These are phyloP conservation scores for Saccharomycopsis oosterbeekiorum DNA, from an alignment of 805 yeast genomes.

Conservation along the genomic window DNA sequence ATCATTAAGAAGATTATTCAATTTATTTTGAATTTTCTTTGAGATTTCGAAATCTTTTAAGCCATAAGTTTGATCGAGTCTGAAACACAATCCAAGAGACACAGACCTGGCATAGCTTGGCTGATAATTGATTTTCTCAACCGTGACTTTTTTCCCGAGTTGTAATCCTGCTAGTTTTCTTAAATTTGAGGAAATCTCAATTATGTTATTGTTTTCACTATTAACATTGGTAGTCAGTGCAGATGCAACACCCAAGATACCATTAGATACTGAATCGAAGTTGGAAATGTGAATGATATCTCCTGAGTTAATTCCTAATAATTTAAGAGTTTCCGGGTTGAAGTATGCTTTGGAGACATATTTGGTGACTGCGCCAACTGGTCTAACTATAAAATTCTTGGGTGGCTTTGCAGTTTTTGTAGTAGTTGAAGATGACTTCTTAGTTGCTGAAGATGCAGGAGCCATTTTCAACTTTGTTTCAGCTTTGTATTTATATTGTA, in stretches of 20 bases:
- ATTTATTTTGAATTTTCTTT: conserved; percentile 11
- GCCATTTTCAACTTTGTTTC: not conserved
- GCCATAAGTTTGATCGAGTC: not conserved
- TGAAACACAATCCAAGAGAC: conserved; percentile 24
- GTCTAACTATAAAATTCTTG: conserved; percentile 32
- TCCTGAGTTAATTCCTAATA: conserved; percentile 37
- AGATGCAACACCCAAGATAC: conserved; percentile 35
- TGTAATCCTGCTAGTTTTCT: conserved; percentile 34
- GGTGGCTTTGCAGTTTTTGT: conserved; percentile 32
- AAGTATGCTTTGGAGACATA: conserved; percentile 31
- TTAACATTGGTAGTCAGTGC: conserved; percentile 23
- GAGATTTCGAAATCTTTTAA: not conserved
- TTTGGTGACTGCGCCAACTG: conserved; percentile 24
- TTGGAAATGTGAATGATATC: conserved; percentile 36
- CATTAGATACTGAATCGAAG: conserved; percentile 32
- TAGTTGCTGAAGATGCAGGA: not conserved
- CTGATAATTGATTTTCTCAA: conserved; percentile 38
- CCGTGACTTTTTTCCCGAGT: conserved; percentile 41
- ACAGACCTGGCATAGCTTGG: conserved; percentile 38
- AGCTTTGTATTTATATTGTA: no score
- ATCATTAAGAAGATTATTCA: conserved; percentile 39
- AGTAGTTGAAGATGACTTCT: not conserved
- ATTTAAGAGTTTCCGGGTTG: conserved; percentile 36
- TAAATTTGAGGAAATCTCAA: conserved; percentile 39
- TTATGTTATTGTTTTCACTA: conserved; percentile 29